These are phyloP conservation scores for Trichophyton rubrum DNA, from an alignment of 2,329 filamentous ascomycete species.

Conservation along the genomic window DNA sequence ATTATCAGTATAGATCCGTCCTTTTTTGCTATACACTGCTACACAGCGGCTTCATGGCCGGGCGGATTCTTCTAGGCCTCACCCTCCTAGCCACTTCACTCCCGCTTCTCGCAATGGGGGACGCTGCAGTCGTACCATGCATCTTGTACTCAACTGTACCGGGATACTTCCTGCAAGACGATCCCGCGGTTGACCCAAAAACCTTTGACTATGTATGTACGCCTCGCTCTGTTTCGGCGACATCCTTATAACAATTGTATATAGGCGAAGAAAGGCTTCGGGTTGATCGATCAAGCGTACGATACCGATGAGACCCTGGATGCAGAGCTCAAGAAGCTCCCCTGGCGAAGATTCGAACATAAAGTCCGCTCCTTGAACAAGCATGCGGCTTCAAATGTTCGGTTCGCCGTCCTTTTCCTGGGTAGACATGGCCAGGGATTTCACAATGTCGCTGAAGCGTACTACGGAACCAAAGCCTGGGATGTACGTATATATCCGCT, in stretches of 20 bases:
- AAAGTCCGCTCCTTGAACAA: conserved; percentile 38
- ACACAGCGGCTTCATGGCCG: neutral
- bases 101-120: conserved; percentile 9
- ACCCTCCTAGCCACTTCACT: conserved; percentile 7
- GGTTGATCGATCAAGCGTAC: conserved; percentile 38
- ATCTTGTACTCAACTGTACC: conserved; percentile 31
- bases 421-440: conserved; percentile 50
- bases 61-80: neutral
- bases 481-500: conserved; percentile 33
- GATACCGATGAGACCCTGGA: conserved; percentile 25
- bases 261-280: conserved; percentile 26
- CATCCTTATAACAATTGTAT: neutral
- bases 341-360: conserved; percentile 44
- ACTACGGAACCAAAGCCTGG: conserved; percentile 48
- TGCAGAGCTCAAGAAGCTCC: conserved; percentile 29
- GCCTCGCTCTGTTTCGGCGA: neutral
- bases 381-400: conserved; percentile 24
- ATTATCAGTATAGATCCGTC: neutral
- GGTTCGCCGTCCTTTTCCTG: conserved; percentile 46
- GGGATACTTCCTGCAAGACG: conserved; percentile 41
- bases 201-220: conserved; percentile 38
- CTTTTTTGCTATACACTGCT: neutral
- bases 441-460: conserved; percentile 49
- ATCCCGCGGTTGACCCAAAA: conserved; percentile 34
- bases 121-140: conserved; percentile 12